Evolutionary conservation across 1,284 basidiomycete genomes (phyloP).

Genomic region (Ceratobasidium papillatum): DNA sequence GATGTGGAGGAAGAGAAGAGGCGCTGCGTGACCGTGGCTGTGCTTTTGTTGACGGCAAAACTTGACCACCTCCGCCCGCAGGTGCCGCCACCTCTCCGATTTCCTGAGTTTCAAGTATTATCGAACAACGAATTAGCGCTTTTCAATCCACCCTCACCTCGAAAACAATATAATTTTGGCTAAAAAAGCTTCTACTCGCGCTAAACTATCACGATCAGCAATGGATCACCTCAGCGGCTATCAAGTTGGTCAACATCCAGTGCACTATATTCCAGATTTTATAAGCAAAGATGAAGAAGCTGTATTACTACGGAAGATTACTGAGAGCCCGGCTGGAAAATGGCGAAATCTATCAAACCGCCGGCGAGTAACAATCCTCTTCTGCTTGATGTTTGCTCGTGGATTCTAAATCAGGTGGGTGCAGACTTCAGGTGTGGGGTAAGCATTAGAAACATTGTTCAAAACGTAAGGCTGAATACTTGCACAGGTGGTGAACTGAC

Average conservation of each 20-base stretch:
- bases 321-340: conserved; percentile 77
- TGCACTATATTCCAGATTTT: conserved; percentile 78
- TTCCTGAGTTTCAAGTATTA: no score
- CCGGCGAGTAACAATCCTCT: conserved; percentile 59
- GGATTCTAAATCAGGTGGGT: not conserved
- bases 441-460: conserved; percentile 46
- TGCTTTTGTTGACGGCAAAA: not conserved
- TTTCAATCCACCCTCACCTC: not conserved
- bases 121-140: no score
- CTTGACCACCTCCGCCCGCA: not conserved
- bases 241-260: conserved; percentile 21
- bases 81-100: not conserved
- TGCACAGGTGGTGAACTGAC: conserved; percentile 69
- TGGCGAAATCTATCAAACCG: conserved; percentile 87
- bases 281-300: conserved; percentile 80
- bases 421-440: conserved; percentile 83
- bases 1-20: not conserved
- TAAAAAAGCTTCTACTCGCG: no score
- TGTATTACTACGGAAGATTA: conserved; percentile 60
- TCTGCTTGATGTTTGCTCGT: conserved; percentile 13
- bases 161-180: no score
- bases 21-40: not conserved
- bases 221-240: conserved; percentile 34
- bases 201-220: not conserved
- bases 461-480: conserved; percentile 13